Evolutionary conservation across 805 yeast species (phyloP).

Genomic region (Jamesozyma spencerorum): DNA sequence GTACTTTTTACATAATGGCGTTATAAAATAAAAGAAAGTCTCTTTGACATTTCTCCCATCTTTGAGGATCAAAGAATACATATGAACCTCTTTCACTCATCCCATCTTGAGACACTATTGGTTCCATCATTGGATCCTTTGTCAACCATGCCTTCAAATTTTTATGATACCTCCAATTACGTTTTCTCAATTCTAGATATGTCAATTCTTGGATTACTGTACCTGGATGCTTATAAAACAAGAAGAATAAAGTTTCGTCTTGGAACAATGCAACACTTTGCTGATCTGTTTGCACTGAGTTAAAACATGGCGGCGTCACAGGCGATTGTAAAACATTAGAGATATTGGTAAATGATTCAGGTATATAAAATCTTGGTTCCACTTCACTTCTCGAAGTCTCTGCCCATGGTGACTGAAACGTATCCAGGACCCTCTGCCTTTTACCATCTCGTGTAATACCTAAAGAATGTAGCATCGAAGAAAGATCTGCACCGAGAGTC

Average conservation of each 20-base stretch:
- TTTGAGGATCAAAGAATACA: constrained; percentile 87
- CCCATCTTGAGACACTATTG: constrained; percentile 66
- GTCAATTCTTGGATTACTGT: constrained; percentile 91
- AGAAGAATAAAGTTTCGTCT: constrained; percentile 88
- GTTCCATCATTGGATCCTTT: constrained; percentile 84
- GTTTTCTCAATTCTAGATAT: constrained; percentile 77
- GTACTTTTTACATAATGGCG: constrained; percentile 41
- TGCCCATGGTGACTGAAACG: constrained; percentile 89
- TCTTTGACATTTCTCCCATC: constrained; percentile 88
- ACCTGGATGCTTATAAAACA: constrained; percentile 87
- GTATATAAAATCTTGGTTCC: constrained; percentile 70
- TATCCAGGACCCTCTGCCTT: constrained; percentile 30
- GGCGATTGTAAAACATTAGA: constrained; percentile 26
- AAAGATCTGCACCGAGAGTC: constrained; percentile 29
- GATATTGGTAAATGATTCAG: constrained; percentile 41
- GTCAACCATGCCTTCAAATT: constrained; percentile 95
- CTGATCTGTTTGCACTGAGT: constrained; percentile 29
- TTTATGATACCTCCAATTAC: constrained; percentile 97
- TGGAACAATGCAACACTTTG: constrained; percentile 54
- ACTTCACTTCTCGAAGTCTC: constrained; percentile 87
- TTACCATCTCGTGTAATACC: constrained; percentile 23
- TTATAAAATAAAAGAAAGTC: constrained; percentile 54
- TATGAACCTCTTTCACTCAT: constrained; percentile 83
- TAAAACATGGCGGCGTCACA: constrained; percentile 26
- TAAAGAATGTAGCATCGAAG: constrained; percentile 28